Conservation (phyloP, 441 rosid genomes). For the Populus tomentosa region DNA sequence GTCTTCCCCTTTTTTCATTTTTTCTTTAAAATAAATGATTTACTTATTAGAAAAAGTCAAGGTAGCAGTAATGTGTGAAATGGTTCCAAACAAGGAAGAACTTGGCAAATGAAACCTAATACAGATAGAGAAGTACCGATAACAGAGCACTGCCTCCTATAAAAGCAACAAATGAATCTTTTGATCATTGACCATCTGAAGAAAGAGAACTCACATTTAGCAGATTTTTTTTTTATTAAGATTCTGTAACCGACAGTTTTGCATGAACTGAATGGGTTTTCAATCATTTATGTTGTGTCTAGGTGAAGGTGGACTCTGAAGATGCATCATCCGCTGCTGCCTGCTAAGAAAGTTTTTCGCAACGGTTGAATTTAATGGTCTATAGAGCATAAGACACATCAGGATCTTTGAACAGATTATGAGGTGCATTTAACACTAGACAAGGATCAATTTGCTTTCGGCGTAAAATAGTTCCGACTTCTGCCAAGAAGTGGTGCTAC, state of each 20-base stretch:
- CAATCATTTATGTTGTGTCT: conserved; percentile 19
- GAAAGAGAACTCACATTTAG: background rate
- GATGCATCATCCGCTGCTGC: conserved; percentile 52
- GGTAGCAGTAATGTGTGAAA: background rate
- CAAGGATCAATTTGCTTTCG: background rate
- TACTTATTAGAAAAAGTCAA: background rate
- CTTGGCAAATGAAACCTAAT: background rate
- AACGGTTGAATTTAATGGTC: background rate
- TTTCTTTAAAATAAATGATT: background rate
- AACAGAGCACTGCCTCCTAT: background rate
- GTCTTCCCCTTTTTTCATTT: background rate
- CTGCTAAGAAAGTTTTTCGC: conserved; percentile 6
- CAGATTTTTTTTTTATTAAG: background rate
- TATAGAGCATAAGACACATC: background rate
- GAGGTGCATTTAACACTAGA: background rate
- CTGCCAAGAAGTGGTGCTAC: background rate
- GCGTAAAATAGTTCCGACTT: background rate
- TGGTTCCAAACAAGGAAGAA: background rate
- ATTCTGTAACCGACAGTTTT: background rate
- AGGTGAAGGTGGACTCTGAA: conserved; percentile 79
- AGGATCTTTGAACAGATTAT: background rate
- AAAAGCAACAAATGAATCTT: background rate
- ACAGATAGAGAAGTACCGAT: background rate
- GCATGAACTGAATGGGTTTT: background rate
- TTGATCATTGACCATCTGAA: background rate